Base-by-base conservation (phyloP, 2,329 filamentous ascomycete genomes). In the Annulohypoxylon truncatum region DNA sequence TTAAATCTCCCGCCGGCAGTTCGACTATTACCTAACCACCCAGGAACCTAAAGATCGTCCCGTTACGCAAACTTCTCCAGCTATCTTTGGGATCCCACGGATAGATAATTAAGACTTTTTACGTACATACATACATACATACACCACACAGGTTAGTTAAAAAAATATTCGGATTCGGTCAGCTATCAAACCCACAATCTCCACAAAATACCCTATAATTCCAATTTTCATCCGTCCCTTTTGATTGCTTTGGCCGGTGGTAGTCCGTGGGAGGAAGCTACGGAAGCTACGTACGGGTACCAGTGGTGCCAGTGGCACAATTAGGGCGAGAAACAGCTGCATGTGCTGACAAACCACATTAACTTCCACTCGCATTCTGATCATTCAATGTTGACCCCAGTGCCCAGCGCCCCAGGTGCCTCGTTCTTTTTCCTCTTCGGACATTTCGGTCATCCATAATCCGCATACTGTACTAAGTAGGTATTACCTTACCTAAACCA, bases 291-390 rank as follows among this genome's bases (percentile, higher is more conserved):
- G 48, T 60, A 55, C 51, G 31, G 29, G 65, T 67, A 55, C 51
- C 40, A 33, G 65, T 67, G n/a, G 65, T 67, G 50, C 50, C 38
- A 31, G 64, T 67, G 24, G 47, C 61, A 67, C 56, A 58, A 58
- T 62, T 68, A 65, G 61, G 61, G 65, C 56, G 29, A 61, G 33
- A 44, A 42, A 50, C 53, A 55, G 48, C 48, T 61, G 65, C 57
- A 61, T 18, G 46, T 66, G 66, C 66, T 68, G 62, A 68, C 66
- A 68, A 68, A 66, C 58, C 62, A 66, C 50, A 40, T 53, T 57
- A 15, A 52, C 57, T 38, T 38, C n/a, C 2, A 35, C 5, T 50
- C 42, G 33, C 38, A 44, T n/a, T 65, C 53, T 61, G 61, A 65
- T 61, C 65, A 61, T 42, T 52, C 26, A 58, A 10, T 28, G 6